Evolutionary conservation across 176 grass and related monocot genomes (phyloP).

Genomic region (Rhynchospora tenuis): DNA sequence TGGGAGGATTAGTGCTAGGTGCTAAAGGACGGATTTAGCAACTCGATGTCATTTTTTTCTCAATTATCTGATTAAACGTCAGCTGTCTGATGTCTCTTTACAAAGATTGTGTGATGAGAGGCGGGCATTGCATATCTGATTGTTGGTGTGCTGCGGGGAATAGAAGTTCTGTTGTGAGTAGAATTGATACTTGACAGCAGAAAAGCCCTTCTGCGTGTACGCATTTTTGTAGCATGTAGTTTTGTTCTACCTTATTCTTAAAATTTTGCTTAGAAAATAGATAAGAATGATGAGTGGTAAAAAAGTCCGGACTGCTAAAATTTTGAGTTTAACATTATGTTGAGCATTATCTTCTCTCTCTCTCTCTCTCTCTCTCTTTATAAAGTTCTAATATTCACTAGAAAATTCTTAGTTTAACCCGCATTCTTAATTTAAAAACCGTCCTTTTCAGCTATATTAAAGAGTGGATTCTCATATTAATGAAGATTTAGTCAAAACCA

Average conservation of each 20-base stretch:
- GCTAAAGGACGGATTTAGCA: constrained; percentile 3
- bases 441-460: too few species aligned
- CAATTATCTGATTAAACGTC: neutral
- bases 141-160: neutral
- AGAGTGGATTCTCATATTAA: neutral
- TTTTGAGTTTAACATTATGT: neutral
- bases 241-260: neutral
- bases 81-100: neutral
- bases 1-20: neutral
- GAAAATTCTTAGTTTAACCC: too few species aligned
- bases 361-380: neutral
- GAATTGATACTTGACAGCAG: neutral
- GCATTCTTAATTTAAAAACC: too few species aligned
- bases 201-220: neutral
- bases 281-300: neutral
- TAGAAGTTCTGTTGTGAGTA: neutral
- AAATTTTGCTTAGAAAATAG: neutral
- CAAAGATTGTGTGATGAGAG: neutral
- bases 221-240: neutral
- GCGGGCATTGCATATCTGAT: neutral
- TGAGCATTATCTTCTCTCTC: neutral
- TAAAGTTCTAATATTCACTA: too few species aligned
- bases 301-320: neutral
- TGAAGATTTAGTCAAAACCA: neutral
- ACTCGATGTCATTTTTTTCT: neutral